Percentiles rank a stretch among this genome's conserved stretches.
These are phyloP conservation scores for Alternaria postmessia DNA, from an alignment of 2,329 filamentous ascomycete genomes.

Conservation along the genomic window DNA sequence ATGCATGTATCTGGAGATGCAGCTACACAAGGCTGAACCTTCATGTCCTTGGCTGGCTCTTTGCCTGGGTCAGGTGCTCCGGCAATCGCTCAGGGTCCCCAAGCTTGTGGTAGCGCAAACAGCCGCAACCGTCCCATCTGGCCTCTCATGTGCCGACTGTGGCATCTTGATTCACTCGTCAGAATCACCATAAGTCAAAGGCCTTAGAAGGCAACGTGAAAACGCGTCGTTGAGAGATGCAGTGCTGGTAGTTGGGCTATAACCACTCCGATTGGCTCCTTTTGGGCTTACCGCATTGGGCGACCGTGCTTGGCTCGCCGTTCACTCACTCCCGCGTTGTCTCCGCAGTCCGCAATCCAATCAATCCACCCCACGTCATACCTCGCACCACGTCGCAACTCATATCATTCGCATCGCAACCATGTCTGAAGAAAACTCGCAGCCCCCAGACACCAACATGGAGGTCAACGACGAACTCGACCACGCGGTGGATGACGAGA, in stretches of 20 bases:
- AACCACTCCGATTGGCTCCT: slow-evolving; percentile 16
- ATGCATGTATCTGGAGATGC: neutral
- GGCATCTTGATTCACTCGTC: neutral
- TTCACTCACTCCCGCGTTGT: slow-evolving; percentile 24
- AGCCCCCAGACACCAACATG: slow-evolving; percentile 39
- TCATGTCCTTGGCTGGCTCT: neutral
- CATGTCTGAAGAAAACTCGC: slow-evolving; percentile 45
- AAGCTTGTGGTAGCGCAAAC: neutral
- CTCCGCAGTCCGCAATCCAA: slow-evolving; percentile 22
- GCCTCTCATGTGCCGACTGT: neutral
- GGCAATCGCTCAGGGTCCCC: neutral
- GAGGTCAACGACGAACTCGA: slow-evolving; percentile 52
- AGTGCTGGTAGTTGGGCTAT: slow-evolving; percentile 3
- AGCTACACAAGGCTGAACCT: slow-evolving; percentile 4
- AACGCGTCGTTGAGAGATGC: neutral
- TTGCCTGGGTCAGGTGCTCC: slow-evolving; percentile 6
- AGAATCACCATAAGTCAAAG: neutral
- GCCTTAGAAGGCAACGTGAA: neutral
- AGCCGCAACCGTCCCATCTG: neutral
- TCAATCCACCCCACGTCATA: slow-evolving; percentile 17
- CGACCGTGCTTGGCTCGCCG: slow-evolving; percentile 16
- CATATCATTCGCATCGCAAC: slow-evolving; percentile 18
- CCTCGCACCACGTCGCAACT: slow-evolving; percentile 8
- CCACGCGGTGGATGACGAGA: slow-evolving; percentile 53
- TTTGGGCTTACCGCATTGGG: slow-evolving; percentile 3